Percentiles rank a stretch among this genome's conserved stretches.
Conservation (phyloP, 306 rosid genomes). For the Biancaea sappan region DNA sequence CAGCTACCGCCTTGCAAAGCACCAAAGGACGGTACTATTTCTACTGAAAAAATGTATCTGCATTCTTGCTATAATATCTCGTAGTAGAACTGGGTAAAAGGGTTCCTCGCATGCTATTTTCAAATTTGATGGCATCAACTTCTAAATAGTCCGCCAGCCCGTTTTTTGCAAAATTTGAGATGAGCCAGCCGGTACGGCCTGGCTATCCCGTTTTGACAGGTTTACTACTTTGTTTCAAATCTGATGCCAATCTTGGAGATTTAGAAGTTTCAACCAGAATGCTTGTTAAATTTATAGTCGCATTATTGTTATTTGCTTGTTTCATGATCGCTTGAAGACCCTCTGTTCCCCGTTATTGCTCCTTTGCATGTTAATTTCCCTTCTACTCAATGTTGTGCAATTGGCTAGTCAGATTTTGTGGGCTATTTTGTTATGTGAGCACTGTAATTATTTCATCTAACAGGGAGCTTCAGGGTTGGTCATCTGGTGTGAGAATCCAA, state of each 20-base stretch:
- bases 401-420: background rate
- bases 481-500: background rate
- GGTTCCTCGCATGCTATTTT: background rate
- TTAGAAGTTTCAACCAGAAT: background rate
- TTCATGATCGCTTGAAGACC: background rate
- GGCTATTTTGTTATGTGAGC: background rate
- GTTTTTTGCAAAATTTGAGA: too few species aligned
- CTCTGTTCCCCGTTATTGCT: background rate
- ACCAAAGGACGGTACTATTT: background rate
- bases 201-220: too few species aligned
- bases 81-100: background rate
- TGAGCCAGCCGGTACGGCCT: too few species aligned
- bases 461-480: constrained; percentile 13
- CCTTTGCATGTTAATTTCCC: background rate
- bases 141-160: too few species aligned
- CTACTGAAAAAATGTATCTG: background rate
- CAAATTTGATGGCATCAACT: too few species aligned
- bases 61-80: background rate
- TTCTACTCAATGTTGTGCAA: background rate
- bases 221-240: too few species aligned
- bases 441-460: background rate
- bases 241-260: background rate
- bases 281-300: background rate
- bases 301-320: background rate
- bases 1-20: background rate